Percentiles rank a stretch among this genome's conserved stretches.
Evolutionary conservation across 2,329 filamentous ascomycete species (phyloP).

Genomic region (Myotisia sp.): DNA sequence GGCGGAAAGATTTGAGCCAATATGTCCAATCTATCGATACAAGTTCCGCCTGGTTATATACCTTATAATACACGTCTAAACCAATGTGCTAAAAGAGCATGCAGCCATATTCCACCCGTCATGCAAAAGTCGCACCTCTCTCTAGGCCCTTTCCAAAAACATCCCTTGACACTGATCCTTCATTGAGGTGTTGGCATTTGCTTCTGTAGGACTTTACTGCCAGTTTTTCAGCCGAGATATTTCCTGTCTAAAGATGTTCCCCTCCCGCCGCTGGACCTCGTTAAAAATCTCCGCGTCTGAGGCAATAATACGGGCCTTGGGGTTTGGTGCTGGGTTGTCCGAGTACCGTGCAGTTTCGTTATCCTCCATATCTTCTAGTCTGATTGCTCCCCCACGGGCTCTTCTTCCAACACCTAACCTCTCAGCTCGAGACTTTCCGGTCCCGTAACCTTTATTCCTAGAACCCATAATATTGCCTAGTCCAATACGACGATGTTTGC

Average conservation of each 20-base stretch:
- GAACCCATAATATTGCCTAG: slow-evolving; percentile 24
- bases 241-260: slow-evolving; percentile 25
- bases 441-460: slow-evolving; percentile 24
- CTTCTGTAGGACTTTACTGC: slow-evolving; percentile 9
- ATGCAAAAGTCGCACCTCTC: too few species aligned
- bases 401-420: slow-evolving; percentile 17
- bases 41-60: neutral
- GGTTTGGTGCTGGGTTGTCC: slow-evolving; percentile 13
- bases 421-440: slow-evolving; percentile 23
- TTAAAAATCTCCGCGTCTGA: slow-evolving; percentile 17
- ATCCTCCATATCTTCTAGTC: slow-evolving; percentile 19
- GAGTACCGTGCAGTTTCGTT: slow-evolving; percentile 13
- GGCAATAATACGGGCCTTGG: slow-evolving; percentile 7
- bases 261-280: slow-evolving; percentile 18
- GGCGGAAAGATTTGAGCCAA: too few species aligned
- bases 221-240: slow-evolving; percentile 26
- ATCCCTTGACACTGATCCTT: too few species aligned
- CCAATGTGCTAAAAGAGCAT: too few species aligned
- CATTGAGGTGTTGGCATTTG: too few species aligned
- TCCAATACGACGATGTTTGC: slow-evolving; percentile 25
- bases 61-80: too few species aligned
- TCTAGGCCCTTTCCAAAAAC: too few species aligned
- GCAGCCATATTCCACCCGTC: too few species aligned
- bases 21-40: too few species aligned
- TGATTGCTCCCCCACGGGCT: slow-evolving; percentile 15